Percentiles rank a stretch among this genome's conserved stretches.
Conservation (phyloP, 2,329 filamentous ascomycete genomes). For the Alternaria brassicae region DNA sequence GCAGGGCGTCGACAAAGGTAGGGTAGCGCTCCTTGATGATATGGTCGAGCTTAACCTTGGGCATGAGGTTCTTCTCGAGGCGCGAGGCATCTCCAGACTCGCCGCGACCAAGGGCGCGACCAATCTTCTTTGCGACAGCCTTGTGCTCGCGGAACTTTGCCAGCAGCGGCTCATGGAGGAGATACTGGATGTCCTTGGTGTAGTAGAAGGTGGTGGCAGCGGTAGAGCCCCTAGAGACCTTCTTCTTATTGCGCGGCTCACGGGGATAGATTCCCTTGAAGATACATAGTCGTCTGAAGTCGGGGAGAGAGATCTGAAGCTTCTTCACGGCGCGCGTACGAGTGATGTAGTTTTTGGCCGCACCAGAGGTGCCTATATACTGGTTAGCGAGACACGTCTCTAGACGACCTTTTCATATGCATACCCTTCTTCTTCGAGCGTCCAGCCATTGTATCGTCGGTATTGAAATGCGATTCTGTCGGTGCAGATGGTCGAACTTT, state of each 20-base stretch:
- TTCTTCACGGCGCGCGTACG: conserved; percentile 97
- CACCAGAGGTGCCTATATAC: conserved; percentile 74
- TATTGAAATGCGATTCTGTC: conserved; percentile 5
- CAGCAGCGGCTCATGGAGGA: conserved; percentile 93
- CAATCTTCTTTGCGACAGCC: conserved; percentile 96
- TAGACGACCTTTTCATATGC: conserved; percentile 2
- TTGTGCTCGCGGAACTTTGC: conserved; percentile 98
- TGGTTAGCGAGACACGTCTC: conserved; percentile 22
- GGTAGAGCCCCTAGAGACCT: conserved; percentile 89
- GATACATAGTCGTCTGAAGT: conserved; percentile 98
- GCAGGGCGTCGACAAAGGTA: conserved; percentile 90
- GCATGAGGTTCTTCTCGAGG: conserved; percentile 88
- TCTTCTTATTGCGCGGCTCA: conserved; percentile 96
- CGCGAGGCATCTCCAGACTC: conserved; percentile 88
- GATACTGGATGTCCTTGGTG: conserved; percentile 97
- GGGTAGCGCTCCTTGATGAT: conserved; percentile 98
- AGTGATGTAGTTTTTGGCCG: conserved; percentile 98
- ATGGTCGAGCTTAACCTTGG: conserved; percentile 90
- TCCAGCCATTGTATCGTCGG: conserved; percentile 40
- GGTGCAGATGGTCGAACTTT: conserved; percentile 17
- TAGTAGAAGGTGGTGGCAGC: conserved; percentile 91
- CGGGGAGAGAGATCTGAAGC: conserved; percentile 93
- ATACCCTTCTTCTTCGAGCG: conserved; percentile 69
- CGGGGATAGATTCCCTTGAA: conserved; percentile 99
- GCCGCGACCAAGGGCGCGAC: conserved; percentile 86